Base-by-base conservation (phyloP, 768 basidiomycete genomes). In the Cystobasidium tubakii region DNA sequence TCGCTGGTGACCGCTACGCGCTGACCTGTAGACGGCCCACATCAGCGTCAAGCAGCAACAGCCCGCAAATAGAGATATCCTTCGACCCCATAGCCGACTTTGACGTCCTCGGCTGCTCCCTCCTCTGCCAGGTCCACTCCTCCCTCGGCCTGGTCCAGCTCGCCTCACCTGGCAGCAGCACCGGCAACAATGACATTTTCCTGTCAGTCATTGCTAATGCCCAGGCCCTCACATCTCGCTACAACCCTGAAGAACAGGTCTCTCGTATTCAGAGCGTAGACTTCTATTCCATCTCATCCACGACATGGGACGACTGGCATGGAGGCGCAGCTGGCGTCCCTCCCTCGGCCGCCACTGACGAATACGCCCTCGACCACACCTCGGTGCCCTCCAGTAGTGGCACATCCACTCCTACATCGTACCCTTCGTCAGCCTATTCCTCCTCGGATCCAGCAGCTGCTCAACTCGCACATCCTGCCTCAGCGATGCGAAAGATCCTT, bases 401-500 rank as follows among this genome's bases (percentile, higher is more conserved):
- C 27, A 34, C 62, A 27, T 46, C 19, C 50, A 74, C 53, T 34
- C 25, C 57, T 15, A 15, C 53, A 55, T 55, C 53, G 7, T 6
- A 29, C 27, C 27, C 53, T 7, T 23, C 53, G n/a, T 55, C 53
- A 7, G 21, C 25, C 6, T n/a, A 54, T 54, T 29, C 57, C 57
- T 27, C 33, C 25, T 4, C 27, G 23, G 33, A 60, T 31, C 29
- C 10, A 29, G 43, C 83, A 15, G 89, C 73, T 70, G 82, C 50
- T 33, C 70, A 88, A 29, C 88, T 88, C 79, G 92, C 94, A 78
- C 92, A 98, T 78, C 96, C 96, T 1, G 97, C 94, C 80, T 81
- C 87, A 75, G 89, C 92, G 0, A 86, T 98, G 78, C 88, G 87
- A 60, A 96, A 95, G 81, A 92, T 97, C 70, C 83, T 99, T 2